Conservation (phyloP, 1,284 basidiomycete genomes). For the Ustilago cynodontis region DNA sequence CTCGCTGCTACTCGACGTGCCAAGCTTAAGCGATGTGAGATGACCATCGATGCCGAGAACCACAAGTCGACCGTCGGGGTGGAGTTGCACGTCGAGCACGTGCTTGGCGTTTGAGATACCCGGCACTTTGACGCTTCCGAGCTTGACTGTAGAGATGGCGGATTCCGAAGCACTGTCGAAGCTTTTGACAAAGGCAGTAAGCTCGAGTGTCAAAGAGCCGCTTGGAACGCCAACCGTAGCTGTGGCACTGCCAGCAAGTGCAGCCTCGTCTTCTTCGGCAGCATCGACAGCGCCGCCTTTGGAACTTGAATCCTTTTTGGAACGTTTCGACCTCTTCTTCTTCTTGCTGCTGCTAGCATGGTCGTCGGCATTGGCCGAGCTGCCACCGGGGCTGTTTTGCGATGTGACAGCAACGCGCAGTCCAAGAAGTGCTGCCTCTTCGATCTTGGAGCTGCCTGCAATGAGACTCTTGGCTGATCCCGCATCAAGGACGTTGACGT, state of each 20-base stretch:
- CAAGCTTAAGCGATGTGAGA: slow-evolving; percentile 25
- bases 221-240: slow-evolving; percentile 1
- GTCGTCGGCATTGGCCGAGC: slow-evolving; percentile 1
- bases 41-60: slow-evolving; percentile 29
- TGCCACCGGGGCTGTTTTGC: slow-evolving; percentile 3
- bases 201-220: slow-evolving; percentile 29
- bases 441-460: slow-evolving; percentile 24
- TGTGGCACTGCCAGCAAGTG: slow-evolving; percentile 1
- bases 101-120: slow-evolving; percentile 17
- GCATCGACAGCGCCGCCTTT: slow-evolving; percentile 12
- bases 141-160: slow-evolving; percentile 15
- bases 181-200: slow-evolving; percentile 38
- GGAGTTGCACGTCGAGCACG: slow-evolving; percentile 35
- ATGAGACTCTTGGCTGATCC: slow-evolving; percentile 32
- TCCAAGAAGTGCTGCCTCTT: slow-evolving; percentile 36
- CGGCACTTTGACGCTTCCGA: slow-evolving; percentile 28
- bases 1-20: slow-evolving; percentile 18
- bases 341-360: slow-evolving; percentile 36
- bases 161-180: slow-evolving; percentile 33
- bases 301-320: slow-evolving; percentile 15
- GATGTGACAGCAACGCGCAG: slow-evolving; percentile 41
- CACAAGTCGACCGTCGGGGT: slow-evolving; percentile 39
- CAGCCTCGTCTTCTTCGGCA: slow-evolving; percentile 10
- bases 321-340: slow-evolving; percentile 43
- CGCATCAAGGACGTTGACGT: slow-evolving; percentile 39